A percentile compares a stretch with the other conserved stretches of the same genome.
Evolutionary conservation across 2,329 filamentous ascomycete genomes (phyloP).

Genomic region (Clarireedia sp.): DNA sequence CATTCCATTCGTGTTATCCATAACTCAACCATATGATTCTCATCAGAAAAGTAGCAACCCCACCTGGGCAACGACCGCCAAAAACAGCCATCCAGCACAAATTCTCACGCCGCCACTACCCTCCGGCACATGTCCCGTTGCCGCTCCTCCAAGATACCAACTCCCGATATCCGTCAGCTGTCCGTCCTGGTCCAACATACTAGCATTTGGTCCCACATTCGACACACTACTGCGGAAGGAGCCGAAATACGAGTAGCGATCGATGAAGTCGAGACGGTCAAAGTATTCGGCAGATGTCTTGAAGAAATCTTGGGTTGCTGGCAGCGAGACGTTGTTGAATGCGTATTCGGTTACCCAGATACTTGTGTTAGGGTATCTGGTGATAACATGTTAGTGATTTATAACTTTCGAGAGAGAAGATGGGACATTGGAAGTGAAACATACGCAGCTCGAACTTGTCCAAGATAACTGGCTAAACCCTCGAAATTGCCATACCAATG

Average conservation of each 20-base stretch:
- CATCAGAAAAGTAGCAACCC: background rate
- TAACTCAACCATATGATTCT: background rate
- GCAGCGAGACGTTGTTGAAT: slow-evolving; percentile 45
- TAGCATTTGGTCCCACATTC: slow-evolving; percentile 66
- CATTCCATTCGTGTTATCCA: background rate
- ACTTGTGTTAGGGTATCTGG: slow-evolving; percentile 49
- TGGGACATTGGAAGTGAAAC: background rate
- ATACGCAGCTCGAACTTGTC: slow-evolving; percentile 26
- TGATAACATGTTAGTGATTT: background rate
- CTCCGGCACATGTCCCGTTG: slow-evolving; percentile 33
- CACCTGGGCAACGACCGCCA: background rate
- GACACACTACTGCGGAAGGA: slow-evolving; percentile 60
- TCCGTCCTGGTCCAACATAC: slow-evolving; percentile 61
- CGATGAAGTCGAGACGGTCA: slow-evolving; percentile 54
- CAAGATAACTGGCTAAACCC: slow-evolving; percentile 31
- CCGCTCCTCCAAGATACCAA: slow-evolving; percentile 60
- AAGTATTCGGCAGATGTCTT: slow-evolving; percentile 60
- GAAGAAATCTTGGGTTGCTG: slow-evolving; percentile 56
- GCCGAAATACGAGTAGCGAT: slow-evolving; percentile 48
- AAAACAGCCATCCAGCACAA: background rate
- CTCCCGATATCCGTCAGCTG: slow-evolving; percentile 66
- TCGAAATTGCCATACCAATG: slow-evolving; percentile 58
- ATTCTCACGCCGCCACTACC: background rate
- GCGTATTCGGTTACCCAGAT: slow-evolving; percentile 80
- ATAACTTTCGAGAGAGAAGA: background rate